Percentiles rank a stretch among this genome's conserved stretches.
These are phyloP conservation scores for Endothia cerciana DNA, from an alignment of 2,329 filamentous ascomycete species.

Conservation along the genomic window DNA sequence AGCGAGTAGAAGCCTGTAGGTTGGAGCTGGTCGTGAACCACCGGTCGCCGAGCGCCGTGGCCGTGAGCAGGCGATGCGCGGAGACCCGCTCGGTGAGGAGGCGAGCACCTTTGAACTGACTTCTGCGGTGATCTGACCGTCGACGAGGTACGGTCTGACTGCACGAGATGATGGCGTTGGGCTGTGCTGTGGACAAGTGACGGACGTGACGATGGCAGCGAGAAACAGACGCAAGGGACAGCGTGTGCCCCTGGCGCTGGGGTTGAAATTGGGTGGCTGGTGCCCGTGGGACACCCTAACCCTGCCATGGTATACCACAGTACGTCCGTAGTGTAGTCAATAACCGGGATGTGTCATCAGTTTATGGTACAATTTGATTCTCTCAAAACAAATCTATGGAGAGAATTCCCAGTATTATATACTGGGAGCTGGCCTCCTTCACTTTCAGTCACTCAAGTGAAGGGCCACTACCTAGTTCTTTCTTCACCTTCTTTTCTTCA, in stretches of 20 bases:
- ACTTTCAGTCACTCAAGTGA: too few species aligned
- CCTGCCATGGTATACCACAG: too few species aligned
- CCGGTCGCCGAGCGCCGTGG: slow-evolving; percentile 20
- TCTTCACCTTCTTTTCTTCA: too few species aligned
- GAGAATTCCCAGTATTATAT: too few species aligned
- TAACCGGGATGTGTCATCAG: too few species aligned
- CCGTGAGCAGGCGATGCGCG: slow-evolving; percentile 24
- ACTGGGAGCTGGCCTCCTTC: too few species aligned
- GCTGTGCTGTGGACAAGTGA: not conserved
- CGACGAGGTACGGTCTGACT: not conserved
- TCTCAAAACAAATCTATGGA: too few species aligned
- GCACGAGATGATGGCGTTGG: not conserved
- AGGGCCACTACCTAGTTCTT: too few species aligned
- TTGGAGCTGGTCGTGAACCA: slow-evolving; percentile 20
- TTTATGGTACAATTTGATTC: too few species aligned
- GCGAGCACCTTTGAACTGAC: slow-evolving; percentile 12
- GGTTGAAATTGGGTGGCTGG: slow-evolving; percentile 10
- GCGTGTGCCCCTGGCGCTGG: not conserved
- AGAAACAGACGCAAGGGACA: not conserved
- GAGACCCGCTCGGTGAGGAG: slow-evolving; percentile 10
- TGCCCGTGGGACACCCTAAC: not conserved
- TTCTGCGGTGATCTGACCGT: not conserved
- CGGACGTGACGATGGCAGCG: too few species aligned
- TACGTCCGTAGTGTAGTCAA: too few species aligned
- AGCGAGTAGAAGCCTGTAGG: slow-evolving; percentile 23